Base-by-base conservation (phyloP, 495 filamentous ascomycete genomes). In the Penicillium pulvis region DNA sequence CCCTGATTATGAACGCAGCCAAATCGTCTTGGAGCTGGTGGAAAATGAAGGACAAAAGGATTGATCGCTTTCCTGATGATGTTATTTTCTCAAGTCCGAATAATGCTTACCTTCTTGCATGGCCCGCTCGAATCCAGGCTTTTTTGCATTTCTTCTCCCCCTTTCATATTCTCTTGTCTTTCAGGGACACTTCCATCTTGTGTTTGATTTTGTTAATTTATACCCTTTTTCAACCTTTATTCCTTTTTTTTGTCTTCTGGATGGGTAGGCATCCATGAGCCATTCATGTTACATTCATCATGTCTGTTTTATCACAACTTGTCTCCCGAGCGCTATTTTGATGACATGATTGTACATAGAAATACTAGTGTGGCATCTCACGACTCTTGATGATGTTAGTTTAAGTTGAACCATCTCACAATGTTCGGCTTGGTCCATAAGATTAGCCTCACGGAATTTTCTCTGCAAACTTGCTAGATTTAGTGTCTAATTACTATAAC, bases 11-110 rank as follows among this genome's bases (percentile, higher is more conserved):
- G 80, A 90, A 48, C 83, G 88, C 23, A 86, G 83, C 58, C 92
- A 96, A 76, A 84, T 98, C 60, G 87, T 98, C 53, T 73, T 98
- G 60, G 95, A 98, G 73, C 81, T 98, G 82, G 71, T 97, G 65
- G 81, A 97, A 60, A 98, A 98, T 72, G 91, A 96, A 68, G 92
- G 91, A n/a, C 88, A 92, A 71, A 88, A 85, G 71, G 93, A 97
- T 54, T 80, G 57, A 64, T 41, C 14, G 1, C 8, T 0, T 16
- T 48, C n/a, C 24, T 8, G 4, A 6, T 24, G 4, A 17, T 11
- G 0, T 28, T 7, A 4, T 28, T 7, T 2, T 28, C 28, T 28
- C 28, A 28, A 7, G 28, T 28, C 28, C 6, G 28, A 28, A 28
- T 7, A 28, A 5, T 28, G 28, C 28, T 28, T 7, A 57, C 3